Evolutionary conservation across 139 green algal genomes (phyloP).

Genomic region (Ettlia oleoabundans): DNA sequence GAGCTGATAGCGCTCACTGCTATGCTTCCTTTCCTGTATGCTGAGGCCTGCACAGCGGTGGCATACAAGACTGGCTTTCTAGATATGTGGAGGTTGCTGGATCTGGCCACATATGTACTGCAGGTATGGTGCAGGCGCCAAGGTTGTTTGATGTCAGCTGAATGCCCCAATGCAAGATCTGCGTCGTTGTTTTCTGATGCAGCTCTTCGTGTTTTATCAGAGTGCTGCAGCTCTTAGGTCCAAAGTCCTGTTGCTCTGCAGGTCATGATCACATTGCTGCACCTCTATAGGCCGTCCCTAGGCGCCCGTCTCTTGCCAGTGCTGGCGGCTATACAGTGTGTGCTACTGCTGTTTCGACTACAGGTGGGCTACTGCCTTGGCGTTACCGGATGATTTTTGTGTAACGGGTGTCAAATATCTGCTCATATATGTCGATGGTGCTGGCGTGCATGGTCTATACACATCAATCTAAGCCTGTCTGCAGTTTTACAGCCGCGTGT

Average conservation of each 20-base stretch:
- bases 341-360: conserved; percentile 57
- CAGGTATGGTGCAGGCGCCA: conserved; percentile 29
- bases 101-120: conserved; percentile 49
- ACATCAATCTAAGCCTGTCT: too few species aligned
- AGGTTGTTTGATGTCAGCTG: background rate
- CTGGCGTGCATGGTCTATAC: too few species aligned
- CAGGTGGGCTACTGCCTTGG: too few species aligned
- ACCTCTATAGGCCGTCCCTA: background rate
- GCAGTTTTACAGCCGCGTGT: conserved; percentile 51
- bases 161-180: background rate
- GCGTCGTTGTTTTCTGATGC: background rate
- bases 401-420: too few species aligned
- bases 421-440: too few species aligned
- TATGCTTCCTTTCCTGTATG: conserved; percentile 60
- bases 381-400: too few species aligned
- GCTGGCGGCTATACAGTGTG: conserved; percentile 47
- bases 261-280: background rate
- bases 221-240: background rate
- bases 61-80: conserved; percentile 53
- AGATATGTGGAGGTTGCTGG: conserved; percentile 58
- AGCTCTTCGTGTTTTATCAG: background rate
- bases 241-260: background rate
- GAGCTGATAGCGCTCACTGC: conserved; percentile 7
- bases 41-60: conserved; percentile 40
- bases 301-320: conserved; percentile 3